phyloP scores from a whole-genome alignment of 2,329 filamentous ascomycete genomes.

The Microsporum canis region DNA sequence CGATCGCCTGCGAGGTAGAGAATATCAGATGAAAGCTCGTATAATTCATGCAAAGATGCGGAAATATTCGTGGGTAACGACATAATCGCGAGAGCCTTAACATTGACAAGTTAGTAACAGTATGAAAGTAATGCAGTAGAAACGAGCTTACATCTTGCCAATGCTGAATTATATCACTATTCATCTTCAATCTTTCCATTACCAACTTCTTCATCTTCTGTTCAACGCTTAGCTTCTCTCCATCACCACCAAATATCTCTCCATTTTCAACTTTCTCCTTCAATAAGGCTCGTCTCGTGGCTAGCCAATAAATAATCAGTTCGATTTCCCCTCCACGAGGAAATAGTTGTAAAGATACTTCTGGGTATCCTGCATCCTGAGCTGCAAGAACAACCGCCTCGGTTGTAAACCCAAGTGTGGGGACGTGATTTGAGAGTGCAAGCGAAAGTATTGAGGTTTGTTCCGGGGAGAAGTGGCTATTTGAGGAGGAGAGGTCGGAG shows the following conservation, averaged over 20 bases:
- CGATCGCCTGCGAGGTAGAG: conserved; percentile 74
- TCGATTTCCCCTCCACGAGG: conserved; percentile 70
- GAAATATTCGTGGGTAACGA: conserved; percentile 70
- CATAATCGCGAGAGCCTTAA: conserved; percentile 77
- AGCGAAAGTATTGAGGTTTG: conserved; percentile 70
- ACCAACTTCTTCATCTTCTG: conserved; percentile 59
- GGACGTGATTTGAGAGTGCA: conserved; percentile 62
- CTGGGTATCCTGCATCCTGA: conserved; percentile 72
- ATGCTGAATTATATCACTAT: conserved; percentile 57
- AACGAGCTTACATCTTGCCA: conserved; percentile 68
- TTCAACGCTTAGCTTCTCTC: conserved; percentile 39
- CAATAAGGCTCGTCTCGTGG: conserved; percentile 29
- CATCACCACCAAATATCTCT: conserved; percentile 9
- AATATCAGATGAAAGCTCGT: conserved; percentile 79
- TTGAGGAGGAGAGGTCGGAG: conserved; percentile 24
- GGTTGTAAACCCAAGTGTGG: conserved; percentile 68
- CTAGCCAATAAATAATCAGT: conserved; percentile 49
- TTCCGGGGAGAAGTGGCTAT: conserved; percentile 46
- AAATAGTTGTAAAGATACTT: conserved; percentile 74
- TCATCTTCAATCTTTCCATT: conserved; percentile 66
- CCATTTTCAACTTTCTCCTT: conserved; percentile 22
- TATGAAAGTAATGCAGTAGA: background rate
- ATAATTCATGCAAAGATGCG: conserved; percentile 65
- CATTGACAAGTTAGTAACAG: background rate
- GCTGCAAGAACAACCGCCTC: conserved; percentile 65